Evolutionary conservation across 2,329 filamentous ascomycete genomes (phyloP).

Genomic region (Penicillium sp.): DNA sequence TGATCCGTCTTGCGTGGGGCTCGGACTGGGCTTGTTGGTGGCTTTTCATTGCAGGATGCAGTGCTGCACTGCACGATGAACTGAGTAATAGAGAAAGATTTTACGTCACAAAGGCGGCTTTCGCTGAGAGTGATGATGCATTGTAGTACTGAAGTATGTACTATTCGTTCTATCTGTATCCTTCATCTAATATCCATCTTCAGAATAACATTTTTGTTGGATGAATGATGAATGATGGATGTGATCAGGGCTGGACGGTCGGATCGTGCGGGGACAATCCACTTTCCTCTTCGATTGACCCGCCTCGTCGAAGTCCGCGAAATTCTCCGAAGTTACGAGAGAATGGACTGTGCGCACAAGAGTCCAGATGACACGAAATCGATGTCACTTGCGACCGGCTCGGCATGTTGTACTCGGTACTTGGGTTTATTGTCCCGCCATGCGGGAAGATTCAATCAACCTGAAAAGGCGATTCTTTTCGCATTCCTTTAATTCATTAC

Average conservation of each 20-base stretch:
- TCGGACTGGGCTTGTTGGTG: not conserved
- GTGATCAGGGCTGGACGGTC: not conserved
- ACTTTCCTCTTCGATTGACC: not conserved
- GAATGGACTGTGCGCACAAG: constrained; percentile 1
- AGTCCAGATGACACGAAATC: constrained; percentile 5
- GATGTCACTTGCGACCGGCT: not conserved
- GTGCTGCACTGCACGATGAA: not conserved
- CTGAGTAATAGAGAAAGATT: not conserved
- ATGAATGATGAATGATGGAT: no score
- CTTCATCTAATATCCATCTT: no score
- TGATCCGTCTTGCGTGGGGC: not conserved
- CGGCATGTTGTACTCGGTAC: not conserved
- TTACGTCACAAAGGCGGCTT: not conserved
- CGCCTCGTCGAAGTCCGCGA: not conserved
- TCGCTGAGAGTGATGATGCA: not conserved
- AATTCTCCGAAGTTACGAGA: constrained; percentile 3
- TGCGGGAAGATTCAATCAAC: not conserved
- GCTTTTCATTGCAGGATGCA: not conserved
- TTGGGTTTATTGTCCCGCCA: not conserved
- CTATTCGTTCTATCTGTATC: no score
- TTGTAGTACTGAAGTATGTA: not conserved
- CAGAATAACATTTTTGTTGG: no score
- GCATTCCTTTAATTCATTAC: not conserved
- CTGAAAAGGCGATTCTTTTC: not conserved
- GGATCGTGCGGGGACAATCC: constrained; percentile 1